A percentile compares a stretch with the other conserved stretches of the same genome.
Evolutionary conservation across 176 grass and related monocot genomes (phyloP).

Genomic region (Juncus effusus): DNA sequence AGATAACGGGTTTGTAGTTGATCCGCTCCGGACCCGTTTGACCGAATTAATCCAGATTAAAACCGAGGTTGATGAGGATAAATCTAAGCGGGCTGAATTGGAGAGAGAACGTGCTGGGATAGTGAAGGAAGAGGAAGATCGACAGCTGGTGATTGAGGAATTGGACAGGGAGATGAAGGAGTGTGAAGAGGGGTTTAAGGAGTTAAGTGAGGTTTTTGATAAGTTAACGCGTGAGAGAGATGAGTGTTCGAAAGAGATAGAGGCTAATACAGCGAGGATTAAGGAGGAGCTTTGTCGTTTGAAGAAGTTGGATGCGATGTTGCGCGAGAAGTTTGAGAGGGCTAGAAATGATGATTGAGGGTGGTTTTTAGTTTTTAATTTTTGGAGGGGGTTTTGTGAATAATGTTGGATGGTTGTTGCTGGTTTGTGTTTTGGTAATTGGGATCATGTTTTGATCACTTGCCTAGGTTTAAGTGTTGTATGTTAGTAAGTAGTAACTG

Average conservation of each 20-base stretch:
- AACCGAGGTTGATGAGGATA: neutral
- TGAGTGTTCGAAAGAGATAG: neutral
- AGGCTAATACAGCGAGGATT: slow-evolving; percentile 1
- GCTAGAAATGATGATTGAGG: too few relatives aligned
- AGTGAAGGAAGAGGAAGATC: too few relatives aligned
- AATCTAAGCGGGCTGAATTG: neutral
- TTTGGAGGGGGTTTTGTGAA: too few relatives aligned
- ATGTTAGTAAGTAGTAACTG: too few relatives aligned
- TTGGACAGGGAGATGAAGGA: neutral
- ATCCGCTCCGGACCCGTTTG: slow-evolving; percentile 22
- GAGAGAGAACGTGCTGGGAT: neutral
- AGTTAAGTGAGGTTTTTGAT: neutral
- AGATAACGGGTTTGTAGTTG: slow-evolving; percentile 47
- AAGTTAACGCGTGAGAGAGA: neutral
- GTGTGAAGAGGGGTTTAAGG: neutral
- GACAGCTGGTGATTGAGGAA: slow-evolving; percentile 10
- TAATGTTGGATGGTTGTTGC: too few relatives aligned
- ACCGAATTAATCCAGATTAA: slow-evolving; percentile 31
- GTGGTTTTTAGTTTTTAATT: too few relatives aligned
- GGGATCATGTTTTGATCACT: too few relatives aligned
- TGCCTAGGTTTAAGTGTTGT: too few relatives aligned
- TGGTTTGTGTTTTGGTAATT: too few relatives aligned
- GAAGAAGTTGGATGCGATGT: neutral
- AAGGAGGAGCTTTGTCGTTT: neutral
- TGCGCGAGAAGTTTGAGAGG: neutral